Conservation (phyloP, 139 green algal genomes). For the Asterochloris erici region DNA sequence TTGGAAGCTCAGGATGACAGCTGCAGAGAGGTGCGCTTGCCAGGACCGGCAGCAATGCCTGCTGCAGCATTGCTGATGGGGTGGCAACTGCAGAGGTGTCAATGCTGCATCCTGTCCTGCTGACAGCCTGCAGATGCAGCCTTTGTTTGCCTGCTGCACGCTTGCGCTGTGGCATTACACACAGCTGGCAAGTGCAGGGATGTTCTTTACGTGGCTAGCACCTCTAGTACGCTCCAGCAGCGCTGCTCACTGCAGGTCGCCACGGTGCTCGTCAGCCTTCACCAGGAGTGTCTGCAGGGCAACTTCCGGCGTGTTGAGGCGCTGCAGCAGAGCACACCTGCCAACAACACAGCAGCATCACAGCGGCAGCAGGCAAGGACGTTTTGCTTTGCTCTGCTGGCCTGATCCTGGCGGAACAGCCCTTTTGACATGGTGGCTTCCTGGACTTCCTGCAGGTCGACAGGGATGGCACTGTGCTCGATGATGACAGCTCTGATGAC, state of each 20-base stretch:
- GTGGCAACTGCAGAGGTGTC: too few species aligned
- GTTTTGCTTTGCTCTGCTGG: neutral
- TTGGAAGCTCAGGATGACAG: constrained; percentile 68
- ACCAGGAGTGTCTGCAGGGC: constrained; percentile 41
- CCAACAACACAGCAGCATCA: neutral
- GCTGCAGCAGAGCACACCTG: constrained; percentile 19
- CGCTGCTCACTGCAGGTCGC: constrained; percentile 42
- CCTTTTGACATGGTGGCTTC: neutral
- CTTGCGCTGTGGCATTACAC: too few species aligned
- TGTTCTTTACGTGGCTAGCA: neutral
- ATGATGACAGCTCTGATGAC: constrained; percentile 33
- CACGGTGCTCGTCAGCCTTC: constrained; percentile 44
- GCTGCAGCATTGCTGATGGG: too few species aligned
- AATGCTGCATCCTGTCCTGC: too few species aligned
- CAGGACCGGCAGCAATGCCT: too few species aligned
- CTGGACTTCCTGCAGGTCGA: constrained; percentile 42
- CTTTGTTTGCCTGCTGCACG: neutral
- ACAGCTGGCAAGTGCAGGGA: neutral
- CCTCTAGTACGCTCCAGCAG: neutral
- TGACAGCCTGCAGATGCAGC: neutral
- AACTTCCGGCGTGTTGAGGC: constrained; percentile 39
- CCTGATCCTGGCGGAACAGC: neutral
- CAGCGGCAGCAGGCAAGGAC: neutral
- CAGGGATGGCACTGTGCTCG: constrained; percentile 44
- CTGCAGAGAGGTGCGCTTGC: constrained; percentile 32